Evolutionary conservation across 2,329 filamentous ascomycete genomes (phyloP).

Genomic region (Corniculantispora saksenae): DNA sequence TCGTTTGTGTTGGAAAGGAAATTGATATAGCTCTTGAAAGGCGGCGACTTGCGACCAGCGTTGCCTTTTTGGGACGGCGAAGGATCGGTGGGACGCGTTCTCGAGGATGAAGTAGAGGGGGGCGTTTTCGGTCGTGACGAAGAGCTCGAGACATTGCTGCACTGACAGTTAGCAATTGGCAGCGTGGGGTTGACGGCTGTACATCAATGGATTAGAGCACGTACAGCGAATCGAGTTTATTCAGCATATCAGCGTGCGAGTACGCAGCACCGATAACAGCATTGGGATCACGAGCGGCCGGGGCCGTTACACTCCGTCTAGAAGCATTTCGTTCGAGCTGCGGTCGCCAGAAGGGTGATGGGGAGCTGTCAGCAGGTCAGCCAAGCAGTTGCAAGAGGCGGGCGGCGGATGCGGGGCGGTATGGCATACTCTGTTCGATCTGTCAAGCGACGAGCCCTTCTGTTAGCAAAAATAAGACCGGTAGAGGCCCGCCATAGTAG

Average conservation of each 20-base stretch:
- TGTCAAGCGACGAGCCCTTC: conserved; percentile 33
- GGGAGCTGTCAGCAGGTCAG: conserved; percentile 58
- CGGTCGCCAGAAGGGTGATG: conserved; percentile 85
- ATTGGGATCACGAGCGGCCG: conserved; percentile 57
- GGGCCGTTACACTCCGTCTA: conserved; percentile 48
- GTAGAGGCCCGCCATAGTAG: background rate
- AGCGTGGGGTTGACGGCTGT: background rate
- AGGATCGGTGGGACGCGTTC: conserved; percentile 52
- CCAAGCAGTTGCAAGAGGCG: conserved; percentile 15
- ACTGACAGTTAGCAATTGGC: conserved; percentile 21
- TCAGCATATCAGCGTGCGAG: conserved; percentile 92
- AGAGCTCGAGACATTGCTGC: conserved; percentile 60
- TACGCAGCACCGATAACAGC: conserved; percentile 92
- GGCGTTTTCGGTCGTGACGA: conserved; percentile 75
- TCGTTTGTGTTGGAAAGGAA: conserved; percentile 81
- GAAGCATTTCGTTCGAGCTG: conserved; percentile 54
- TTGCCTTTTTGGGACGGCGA: conserved; percentile 56
- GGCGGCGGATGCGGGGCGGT: conserved; percentile 7
- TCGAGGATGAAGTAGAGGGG: conserved; percentile 58
- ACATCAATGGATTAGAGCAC: conserved; percentile 28
- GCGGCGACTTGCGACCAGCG: conserved; percentile 59
- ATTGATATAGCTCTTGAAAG: conserved; percentile 74
- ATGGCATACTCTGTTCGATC: conserved; percentile 64
- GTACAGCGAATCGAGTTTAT: conserved; percentile 74
- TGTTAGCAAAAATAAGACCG: conserved; percentile 27